Evolutionary conservation across 2,329 filamentous ascomycete species (phyloP), one percentile per base, ranked within the genome.

Genomic region (Cladosporium sp.): DNA sequence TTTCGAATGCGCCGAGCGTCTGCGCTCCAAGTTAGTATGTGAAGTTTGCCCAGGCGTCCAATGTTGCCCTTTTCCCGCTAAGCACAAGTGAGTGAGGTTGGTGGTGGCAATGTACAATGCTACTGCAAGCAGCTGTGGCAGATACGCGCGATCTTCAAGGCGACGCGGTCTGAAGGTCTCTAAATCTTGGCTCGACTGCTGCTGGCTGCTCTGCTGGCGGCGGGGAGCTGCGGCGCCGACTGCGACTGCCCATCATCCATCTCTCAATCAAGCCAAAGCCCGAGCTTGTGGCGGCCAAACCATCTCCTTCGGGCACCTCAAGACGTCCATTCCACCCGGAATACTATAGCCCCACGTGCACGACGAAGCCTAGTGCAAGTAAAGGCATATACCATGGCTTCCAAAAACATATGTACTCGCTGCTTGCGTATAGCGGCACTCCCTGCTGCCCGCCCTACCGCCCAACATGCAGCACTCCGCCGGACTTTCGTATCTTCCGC

Each of bases 351-450:
- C 26, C 21, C 39, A 13, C 53, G 25, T 32, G 28, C 30, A 51
- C 28, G 7, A 25, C 46, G 18, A 14, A 21, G 56, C 14, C 56
- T 10, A 13, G 54, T 58, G 30, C 58, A 28, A 57, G 36, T 25
- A 48, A 43, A 56, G 18, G 25, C 25, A 32, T n/a, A 30, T 1
- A 64, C 26, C 34, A 73, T 73, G 71, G 68, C 70, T n/a, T 70
- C 70, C 53, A 69, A 66, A 58, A 67, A 65, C 28, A 70, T 72
- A 64, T 73, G 71, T 61, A 69, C 67, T 39, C 67, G 67, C 16
- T 73, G 71, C 46, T 64, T 72, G 58, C 70, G 70, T 23, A 64
- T 65, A n/a, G 69, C 63, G 30, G 26, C 69, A 10, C 36, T 60
- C 14, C 57, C 63, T n/a, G 57, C 36, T 23, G 21, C 63, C 14